Evolutionary conservation across 2,329 filamentous ascomycete species (phyloP), one percentile per base, ranked within the genome.

Genomic region (Penicillium decumbens): DNA sequence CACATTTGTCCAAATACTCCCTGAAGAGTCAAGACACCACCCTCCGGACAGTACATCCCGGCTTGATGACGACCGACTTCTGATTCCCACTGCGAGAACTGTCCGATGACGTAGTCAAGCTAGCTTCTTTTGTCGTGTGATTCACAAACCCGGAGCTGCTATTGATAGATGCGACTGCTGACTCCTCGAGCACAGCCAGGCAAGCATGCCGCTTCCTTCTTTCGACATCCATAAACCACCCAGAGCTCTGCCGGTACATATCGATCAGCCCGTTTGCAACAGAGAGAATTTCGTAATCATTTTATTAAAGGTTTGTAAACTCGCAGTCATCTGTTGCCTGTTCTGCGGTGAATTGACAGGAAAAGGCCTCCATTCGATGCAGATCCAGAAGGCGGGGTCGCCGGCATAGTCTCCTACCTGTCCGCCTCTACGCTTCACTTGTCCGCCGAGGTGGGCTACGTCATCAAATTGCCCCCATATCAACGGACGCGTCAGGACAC

Each of bases 401-500:
- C 51, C 8, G 44, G 51, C 15, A 54, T 54, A 38, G 48, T 54
- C 28, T 54, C 51, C 8, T 54, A 51, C 40, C 48, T 50, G 44
- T 28, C 23, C 32, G 45, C 48, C n/a, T 51, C 48, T 1, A n/a
- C 43, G 6, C 24, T 27, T 13, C 45, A 43, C 25, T 38, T 45
- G n/a, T 52, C 47, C 6, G 43, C 42, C 29, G 43, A 51, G n/a
- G 43, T 49, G 4, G 45, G 49, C 6, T 50, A 49, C 40, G 45
- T 51, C 20, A 55, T 67, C 24, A 63, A 65, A 8, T 54, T 72
- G 12, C 69, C 69, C 1, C 29, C 49, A 3, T 71, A 64, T 47
- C 67, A 72, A 39, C 57, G 61, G 27, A 70, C 67, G 5, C 46
- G 68, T 73, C 29, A 62, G 63, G 23, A 65, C 61, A 6, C 64